phyloP scores from a whole-genome alignment of 139 green algal genomes.

The Chlorella sp. region DNA sequence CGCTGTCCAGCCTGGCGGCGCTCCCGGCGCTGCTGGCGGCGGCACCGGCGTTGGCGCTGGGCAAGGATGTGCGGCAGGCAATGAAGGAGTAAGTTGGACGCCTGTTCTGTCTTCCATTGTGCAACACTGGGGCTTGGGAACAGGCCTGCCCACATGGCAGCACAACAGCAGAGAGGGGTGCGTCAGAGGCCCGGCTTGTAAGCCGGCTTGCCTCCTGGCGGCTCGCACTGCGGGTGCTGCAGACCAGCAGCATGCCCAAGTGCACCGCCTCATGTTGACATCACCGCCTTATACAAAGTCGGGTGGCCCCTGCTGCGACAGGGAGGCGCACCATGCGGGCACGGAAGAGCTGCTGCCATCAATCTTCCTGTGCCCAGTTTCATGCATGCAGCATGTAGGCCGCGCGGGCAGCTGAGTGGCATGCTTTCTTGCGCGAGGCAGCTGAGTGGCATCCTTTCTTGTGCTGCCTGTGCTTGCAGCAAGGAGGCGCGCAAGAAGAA shows the following conservation, averaged over 20 bases:
- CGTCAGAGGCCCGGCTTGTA: background rate
- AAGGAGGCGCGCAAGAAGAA: slow-evolving; percentile 24
- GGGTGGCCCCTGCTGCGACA: too few relatives aligned
- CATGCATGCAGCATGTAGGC: too few relatives aligned
- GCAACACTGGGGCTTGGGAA: background rate
- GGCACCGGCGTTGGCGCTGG: slow-evolving; percentile 16
- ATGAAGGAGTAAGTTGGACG: slow-evolving; percentile 9
- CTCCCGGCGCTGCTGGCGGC: slow-evolving; percentile 19
- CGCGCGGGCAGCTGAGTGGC: too few relatives aligned
- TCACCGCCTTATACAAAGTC: too few relatives aligned
- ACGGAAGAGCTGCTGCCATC: too few relatives aligned
- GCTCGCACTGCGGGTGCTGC: too few relatives aligned
- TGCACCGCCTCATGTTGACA: too few relatives aligned
- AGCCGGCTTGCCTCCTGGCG: background rate
- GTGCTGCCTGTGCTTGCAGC: background rate
- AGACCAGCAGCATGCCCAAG: too few relatives aligned
- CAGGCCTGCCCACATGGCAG: background rate
- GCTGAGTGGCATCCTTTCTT: background rate
- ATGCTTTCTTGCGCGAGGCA: too few relatives aligned
- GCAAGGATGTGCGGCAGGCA: slow-evolving; percentile 26
- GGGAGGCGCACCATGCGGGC: too few relatives aligned
- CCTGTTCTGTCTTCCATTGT: background rate
- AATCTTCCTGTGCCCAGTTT: too few relatives aligned
- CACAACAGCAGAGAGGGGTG: too few relatives aligned
- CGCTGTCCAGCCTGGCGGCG: background rate